A percentile compares a stretch with the other conserved stretches of the same genome.
Evolutionary conservation across 2,329 filamentous ascomycete genomes (phyloP).

Genomic region (Trichophaea hybrida): DNA sequence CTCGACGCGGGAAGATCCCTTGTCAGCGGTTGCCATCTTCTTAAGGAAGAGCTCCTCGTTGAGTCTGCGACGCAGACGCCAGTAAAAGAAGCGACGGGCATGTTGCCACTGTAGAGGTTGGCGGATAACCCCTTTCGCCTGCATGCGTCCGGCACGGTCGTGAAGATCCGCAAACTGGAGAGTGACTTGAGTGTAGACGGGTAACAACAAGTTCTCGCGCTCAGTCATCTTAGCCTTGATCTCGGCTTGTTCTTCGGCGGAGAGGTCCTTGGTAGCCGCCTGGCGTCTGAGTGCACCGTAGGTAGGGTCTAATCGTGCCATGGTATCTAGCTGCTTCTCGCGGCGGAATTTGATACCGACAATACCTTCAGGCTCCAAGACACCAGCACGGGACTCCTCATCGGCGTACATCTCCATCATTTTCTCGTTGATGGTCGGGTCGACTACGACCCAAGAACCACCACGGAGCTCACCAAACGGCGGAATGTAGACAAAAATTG

Average conservation of each 20-base stretch:
- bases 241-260: slow-evolving; percentile 56
- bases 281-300: slow-evolving; percentile 77
- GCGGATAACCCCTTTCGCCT: slow-evolving; percentile 91
- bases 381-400: slow-evolving; percentile 84
- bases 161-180: slow-evolving; percentile 94
- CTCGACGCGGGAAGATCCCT: slow-evolving; percentile 41
- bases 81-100: slow-evolving; percentile 96
- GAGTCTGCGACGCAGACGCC: slow-evolving; percentile 88
- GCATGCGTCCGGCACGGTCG: slow-evolving; percentile 92
- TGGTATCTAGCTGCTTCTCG: slow-evolving; percentile 93
- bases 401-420: slow-evolving; percentile 99
- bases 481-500: slow-evolving; percentile 97
- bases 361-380: slow-evolving; percentile 94
- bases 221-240: slow-evolving; percentile 73
- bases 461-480: slow-evolving; percentile 92
- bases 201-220: slow-evolving; percentile 77
- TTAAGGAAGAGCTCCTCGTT: slow-evolving; percentile 96
- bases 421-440: slow-evolving; percentile 91
- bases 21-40: slow-evolving; percentile 49
- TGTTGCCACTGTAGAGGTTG: slow-evolving; percentile 72
- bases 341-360: slow-evolving; percentile 97
- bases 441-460: slow-evolving; percentile 98
- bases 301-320: slow-evolving; percentile 76
- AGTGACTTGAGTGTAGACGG: slow-evolving; percentile 90
- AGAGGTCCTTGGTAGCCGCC: slow-evolving; percentile 51